Conservation (phyloP, 2,329 filamentous ascomycete species). For the Phoma sp. region DNA sequence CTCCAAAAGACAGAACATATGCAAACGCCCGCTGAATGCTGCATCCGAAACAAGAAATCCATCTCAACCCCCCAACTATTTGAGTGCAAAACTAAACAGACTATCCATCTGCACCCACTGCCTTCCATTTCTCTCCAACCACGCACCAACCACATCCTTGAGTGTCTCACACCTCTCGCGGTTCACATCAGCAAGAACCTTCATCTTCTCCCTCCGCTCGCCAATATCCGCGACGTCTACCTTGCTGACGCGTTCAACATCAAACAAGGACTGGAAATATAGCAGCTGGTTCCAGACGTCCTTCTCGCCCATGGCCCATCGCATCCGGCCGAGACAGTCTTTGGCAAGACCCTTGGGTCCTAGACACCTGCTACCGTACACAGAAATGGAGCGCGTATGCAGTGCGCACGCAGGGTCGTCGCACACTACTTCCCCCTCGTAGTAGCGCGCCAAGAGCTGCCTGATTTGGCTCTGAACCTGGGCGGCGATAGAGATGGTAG, state of each 20-base stretch:
- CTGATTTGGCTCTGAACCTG: conserved; percentile 88
- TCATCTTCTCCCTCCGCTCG: conserved; percentile 59
- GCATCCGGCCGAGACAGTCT: conserved; percentile 86
- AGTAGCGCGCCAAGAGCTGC: conserved; percentile 79
- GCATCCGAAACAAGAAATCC: neutral
- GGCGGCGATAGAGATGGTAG: conserved; percentile 76
- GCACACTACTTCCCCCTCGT: conserved; percentile 89
- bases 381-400: conserved; percentile 87
- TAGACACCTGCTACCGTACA: conserved; percentile 88
- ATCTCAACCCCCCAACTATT: conserved; percentile 10
- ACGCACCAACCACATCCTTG: conserved; percentile 77
- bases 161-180: conserved; percentile 76
- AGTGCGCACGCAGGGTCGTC: conserved; percentile 80
- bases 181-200: conserved; percentile 81
- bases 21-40: conserved; percentile 5
- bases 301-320: conserved; percentile 86
- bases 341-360: conserved; percentile 83
- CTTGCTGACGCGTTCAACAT: conserved; percentile 79
- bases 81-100: conserved; percentile 70
- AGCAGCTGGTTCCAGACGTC: conserved; percentile 93
- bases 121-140: conserved; percentile 86
- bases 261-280: conserved; percentile 84
- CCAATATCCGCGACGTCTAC: conserved; percentile 60
- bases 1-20: neutral
- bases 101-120: conserved; percentile 95